Conservation (phyloP, 331 rosid genomes). For the Spiraea crenata region DNA sequence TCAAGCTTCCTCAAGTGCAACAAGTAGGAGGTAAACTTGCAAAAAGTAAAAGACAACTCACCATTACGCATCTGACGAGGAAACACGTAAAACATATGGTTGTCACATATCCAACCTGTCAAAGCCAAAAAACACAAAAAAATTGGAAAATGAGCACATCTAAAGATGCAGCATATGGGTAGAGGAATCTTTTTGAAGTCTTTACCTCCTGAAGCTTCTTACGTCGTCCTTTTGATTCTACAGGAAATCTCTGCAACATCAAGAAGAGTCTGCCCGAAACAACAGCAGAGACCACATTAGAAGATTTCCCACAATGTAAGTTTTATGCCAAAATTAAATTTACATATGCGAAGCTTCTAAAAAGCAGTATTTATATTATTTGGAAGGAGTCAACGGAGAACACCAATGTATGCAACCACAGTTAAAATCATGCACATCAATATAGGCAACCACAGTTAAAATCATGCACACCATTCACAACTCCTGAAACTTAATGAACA, state of each 20-base stretch:
- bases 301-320: conserved; percentile 1
- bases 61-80: conserved; percentile 93
- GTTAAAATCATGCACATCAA: too few relatives aligned
- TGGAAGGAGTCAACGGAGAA: background rate
- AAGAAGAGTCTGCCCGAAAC: conserved; percentile 74
- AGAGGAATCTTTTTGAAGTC: conserved; percentile 1
- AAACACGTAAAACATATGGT: conserved; percentile 93
- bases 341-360: background rate
- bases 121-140: conserved; percentile 25
- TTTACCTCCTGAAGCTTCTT: conserved; percentile 98
- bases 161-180: background rate
- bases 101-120: conserved; percentile 97
- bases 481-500: background rate
- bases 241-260: conserved; percentile 98
- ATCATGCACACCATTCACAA: background rate
- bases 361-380: background rate
- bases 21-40: background rate
- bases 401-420: background rate
- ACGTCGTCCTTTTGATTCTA: conserved; percentile 95
- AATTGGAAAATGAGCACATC: background rate
- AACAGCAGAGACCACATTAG: conserved; percentile 21
- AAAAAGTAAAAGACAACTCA: conserved; percentile 39
- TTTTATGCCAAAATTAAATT: background rate
- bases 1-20: background rate
- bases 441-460: too few relatives aligned